phyloP scores from a whole-genome alignment of 352 stramenopile genomes.

The Phytophthora colocasiae region DNA sequence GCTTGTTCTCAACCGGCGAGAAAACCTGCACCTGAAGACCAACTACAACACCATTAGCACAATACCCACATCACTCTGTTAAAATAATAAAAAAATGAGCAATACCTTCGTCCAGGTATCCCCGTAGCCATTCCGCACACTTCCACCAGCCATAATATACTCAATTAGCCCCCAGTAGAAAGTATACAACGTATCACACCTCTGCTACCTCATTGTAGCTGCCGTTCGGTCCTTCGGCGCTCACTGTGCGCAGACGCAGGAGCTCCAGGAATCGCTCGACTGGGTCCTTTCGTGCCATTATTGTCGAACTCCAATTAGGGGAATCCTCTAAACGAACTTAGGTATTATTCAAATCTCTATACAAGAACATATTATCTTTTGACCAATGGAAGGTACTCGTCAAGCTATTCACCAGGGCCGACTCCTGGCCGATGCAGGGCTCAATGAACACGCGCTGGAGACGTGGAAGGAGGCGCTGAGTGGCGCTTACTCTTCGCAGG shows the following conservation, averaged over 20 bases:
- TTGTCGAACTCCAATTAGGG: constrained; percentile 10
- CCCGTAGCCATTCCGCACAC: constrained; percentile 77
- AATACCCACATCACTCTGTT: too few species aligned
- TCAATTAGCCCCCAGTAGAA: neutral
- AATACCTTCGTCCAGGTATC: constrained; percentile 58
- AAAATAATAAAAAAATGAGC: too few species aligned
- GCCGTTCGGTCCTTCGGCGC: constrained; percentile 68
- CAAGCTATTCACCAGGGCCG: constrained; percentile 51
- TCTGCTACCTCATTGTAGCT: constrained; percentile 63
- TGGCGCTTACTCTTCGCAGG: constrained; percentile 51
- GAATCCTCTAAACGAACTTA: constrained; percentile 17
- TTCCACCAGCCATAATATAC: constrained; percentile 18
- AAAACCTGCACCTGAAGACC: constrained; percentile 58
- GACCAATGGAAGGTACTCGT: constrained; percentile 40
- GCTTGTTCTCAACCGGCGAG: constrained; percentile 73
- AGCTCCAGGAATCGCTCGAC: constrained; percentile 83
- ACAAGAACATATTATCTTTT: constrained; percentile 23
- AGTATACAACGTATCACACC: neutral
- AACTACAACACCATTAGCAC: constrained; percentile 28
- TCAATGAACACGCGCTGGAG: constrained; percentile 41
- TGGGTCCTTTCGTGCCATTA: constrained; percentile 35
- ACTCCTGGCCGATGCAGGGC: constrained; percentile 39
- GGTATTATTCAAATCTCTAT: constrained; percentile 15
- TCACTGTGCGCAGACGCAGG: constrained; percentile 83
- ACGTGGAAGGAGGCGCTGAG: constrained; percentile 63